Conservation (phyloP, 345 rosid species). For the Citrus reticulata region DNA sequence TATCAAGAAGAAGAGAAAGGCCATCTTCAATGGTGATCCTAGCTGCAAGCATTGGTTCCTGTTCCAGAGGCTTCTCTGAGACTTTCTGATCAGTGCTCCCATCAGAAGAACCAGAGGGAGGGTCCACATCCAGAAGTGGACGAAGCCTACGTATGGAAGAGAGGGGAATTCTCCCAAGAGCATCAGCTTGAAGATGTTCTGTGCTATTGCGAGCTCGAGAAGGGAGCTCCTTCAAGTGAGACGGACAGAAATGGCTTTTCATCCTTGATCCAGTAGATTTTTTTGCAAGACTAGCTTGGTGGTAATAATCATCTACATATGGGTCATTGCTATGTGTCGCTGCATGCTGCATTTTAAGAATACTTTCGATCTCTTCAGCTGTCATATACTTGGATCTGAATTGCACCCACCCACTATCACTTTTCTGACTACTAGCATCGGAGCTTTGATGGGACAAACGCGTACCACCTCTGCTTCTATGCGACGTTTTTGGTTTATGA, state of each 20-base stretch:
- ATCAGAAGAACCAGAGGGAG: conserved; percentile 46
- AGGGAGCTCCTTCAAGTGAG: conserved; percentile 71
- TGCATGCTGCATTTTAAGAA: conserved; percentile 94
- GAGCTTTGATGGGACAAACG: conserved; percentile 74
- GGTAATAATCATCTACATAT: conserved; percentile 89
- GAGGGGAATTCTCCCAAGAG: conserved; percentile 58
- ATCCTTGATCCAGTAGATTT: conserved; percentile 54
- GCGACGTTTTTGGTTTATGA: conserved; percentile 67
- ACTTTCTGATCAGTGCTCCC: conserved; percentile 54
- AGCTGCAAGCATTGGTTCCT: conserved; percentile 97
- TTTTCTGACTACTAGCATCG: conserved; percentile 73
- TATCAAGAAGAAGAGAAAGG: conserved; percentile 65
- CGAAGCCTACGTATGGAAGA: conserved; percentile 63
- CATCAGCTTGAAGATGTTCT: conserved; percentile 58
- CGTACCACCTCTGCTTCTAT: conserved; percentile 49
- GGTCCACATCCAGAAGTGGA: conserved; percentile 72
- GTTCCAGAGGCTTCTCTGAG: conserved; percentile 76
- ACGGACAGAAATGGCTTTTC: conserved; percentile 67
- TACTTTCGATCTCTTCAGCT: conserved; percentile 90
- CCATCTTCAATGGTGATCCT: conserved; percentile 88
- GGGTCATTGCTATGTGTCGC: conserved; percentile 79
- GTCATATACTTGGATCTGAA: conserved; percentile 94
- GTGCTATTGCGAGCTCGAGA: conserved; percentile 69
- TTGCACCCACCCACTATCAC: conserved; percentile 64
- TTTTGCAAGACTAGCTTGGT: conserved; percentile 84